A percentile compares a stretch with the other conserved stretches of the same genome.
phyloP scores from a whole-genome alignment of 352 stramenopile genomes.

The Globisporangium parvum region DNA sequence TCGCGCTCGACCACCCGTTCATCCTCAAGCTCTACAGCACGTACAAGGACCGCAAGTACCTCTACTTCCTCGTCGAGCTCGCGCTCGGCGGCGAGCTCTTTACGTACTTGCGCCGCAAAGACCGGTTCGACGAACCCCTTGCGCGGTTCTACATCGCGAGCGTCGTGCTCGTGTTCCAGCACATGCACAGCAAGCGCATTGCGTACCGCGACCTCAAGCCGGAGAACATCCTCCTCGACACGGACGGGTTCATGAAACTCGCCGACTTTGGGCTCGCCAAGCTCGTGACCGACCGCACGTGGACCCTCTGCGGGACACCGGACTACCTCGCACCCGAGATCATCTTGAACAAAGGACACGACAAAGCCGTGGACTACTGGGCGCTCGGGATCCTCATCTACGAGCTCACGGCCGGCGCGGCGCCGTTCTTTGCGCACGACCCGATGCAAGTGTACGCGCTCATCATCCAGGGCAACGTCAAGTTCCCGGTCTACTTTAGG shows the following conservation, averaged over 20 bases:
- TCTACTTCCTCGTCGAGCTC: slow-evolving; percentile 82
- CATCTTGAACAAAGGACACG: slow-evolving; percentile 88
- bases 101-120: slow-evolving; percentile 77
- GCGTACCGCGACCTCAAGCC: slow-evolving; percentile 95
- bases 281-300: slow-evolving; percentile 79
- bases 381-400: slow-evolving; percentile 87
- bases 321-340: slow-evolving; percentile 82
- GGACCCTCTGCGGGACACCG: slow-evolving; percentile 88
- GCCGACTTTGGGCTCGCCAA: slow-evolving; percentile 92
- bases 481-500: slow-evolving; percentile 80
- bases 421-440: slow-evolving; percentile 88
- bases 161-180: slow-evolving; percentile 87
- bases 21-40: slow-evolving; percentile 88
- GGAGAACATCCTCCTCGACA: slow-evolving; percentile 93
- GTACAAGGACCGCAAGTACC: slow-evolving; percentile 87
- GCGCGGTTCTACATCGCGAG: slow-evolving; percentile 87
- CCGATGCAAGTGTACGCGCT: slow-evolving; percentile 91
- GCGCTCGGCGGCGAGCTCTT: slow-evolving; percentile 90
- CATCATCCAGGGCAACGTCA: slow-evolving; percentile 85
- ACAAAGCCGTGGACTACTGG: slow-evolving; percentile 90
- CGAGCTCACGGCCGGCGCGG: slow-evolving; percentile 81
- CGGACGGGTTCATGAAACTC: slow-evolving; percentile 86
- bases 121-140: slow-evolving; percentile 69
- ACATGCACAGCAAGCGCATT: slow-evolving; percentile 80
- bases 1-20: slow-evolving; percentile 85